These are phyloP conservation scores for Emergomyces africanus DNA, from an alignment of 2,329 filamentous ascomycete genomes.

Conservation along the genomic window DNA sequence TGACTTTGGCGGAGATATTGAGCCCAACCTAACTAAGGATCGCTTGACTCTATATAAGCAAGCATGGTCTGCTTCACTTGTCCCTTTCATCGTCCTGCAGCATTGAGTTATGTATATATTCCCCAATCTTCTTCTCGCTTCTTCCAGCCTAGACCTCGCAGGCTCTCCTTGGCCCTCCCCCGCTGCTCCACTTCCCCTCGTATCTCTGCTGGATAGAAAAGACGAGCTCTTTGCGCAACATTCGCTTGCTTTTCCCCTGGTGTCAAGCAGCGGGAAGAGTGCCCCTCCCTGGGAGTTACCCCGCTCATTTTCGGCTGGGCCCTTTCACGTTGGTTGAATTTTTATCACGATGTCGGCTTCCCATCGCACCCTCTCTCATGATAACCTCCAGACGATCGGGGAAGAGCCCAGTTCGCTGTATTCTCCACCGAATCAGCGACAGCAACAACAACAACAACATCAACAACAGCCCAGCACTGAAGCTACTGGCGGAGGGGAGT, in stretches of 20 bases:
- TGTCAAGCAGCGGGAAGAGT: not conserved
- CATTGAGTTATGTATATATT: slow-evolving; percentile 1
- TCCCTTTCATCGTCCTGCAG: not conserved
- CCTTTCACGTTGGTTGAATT: not conserved
- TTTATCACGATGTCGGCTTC: slow-evolving; percentile 4
- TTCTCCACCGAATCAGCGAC: not conserved
- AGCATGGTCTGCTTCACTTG: not conserved
- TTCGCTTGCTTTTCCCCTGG: not conserved
- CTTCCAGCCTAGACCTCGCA: slow-evolving; percentile 1
- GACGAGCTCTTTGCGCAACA: no score
- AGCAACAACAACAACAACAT: not conserved
- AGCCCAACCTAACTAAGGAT: not conserved
- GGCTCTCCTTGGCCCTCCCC: not conserved
- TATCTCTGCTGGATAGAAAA: not conserved
- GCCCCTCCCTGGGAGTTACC: not conserved
- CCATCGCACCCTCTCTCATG: slow-evolving; percentile 9
- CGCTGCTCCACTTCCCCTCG: not conserved
- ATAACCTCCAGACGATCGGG: slow-evolving; percentile 5
- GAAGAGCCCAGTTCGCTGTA: slow-evolving; percentile 8
- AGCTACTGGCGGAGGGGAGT: slow-evolving; percentile 9
- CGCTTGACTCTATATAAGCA: not conserved
- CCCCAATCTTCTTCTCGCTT: not conserved
- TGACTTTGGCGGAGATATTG: not conserved
- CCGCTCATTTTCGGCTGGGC: not conserved
- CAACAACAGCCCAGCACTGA: slow-evolving; percentile 7